Conservation (phyloP, 2,329 filamentous ascomycete species). For the Lithohypha guttulata region DNA sequence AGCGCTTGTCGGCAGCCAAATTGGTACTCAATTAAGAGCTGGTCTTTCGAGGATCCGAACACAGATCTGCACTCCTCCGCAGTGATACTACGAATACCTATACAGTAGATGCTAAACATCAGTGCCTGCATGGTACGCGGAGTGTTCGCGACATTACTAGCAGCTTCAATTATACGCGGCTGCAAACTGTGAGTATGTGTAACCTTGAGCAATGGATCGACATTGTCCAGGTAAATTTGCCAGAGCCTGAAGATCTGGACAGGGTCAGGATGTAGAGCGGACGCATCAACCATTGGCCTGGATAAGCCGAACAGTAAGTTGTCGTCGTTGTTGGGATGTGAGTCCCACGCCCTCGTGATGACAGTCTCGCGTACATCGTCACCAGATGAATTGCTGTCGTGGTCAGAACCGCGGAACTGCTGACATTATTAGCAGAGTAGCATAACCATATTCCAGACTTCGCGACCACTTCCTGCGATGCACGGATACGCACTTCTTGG, state of each 20-base stretch:
- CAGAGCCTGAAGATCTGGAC: slow-evolving; percentile 45
- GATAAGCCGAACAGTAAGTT: slow-evolving; percentile 44
- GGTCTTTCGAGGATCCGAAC: slow-evolving; percentile 30
- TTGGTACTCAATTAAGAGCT: slow-evolving; percentile 34
- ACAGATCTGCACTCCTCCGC: slow-evolving; percentile 41
- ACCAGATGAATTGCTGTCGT: slow-evolving; percentile 26
- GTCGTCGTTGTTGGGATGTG: slow-evolving; percentile 33
- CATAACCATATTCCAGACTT: neutral
- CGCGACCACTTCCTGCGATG: too few species aligned
- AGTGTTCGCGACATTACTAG: slow-evolving; percentile 44
- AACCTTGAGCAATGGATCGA: slow-evolving; percentile 58
- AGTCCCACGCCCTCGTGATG: slow-evolving; percentile 39
- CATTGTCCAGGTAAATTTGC: slow-evolving; percentile 60
- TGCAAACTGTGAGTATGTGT: slow-evolving; percentile 58
- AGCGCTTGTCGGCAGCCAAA: slow-evolving; percentile 39
- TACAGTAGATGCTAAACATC: slow-evolving; percentile 58
- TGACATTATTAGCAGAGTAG: slow-evolving; percentile 19
- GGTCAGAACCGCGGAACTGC: slow-evolving; percentile 22
- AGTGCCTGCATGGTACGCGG: slow-evolving; percentile 51
- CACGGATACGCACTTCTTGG: slow-evolving; percentile 28
- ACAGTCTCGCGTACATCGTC: slow-evolving; percentile 28
- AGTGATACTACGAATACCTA: slow-evolving; percentile 46
- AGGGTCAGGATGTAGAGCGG: slow-evolving; percentile 49
- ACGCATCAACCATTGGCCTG: slow-evolving; percentile 33
- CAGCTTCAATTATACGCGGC: slow-evolving; percentile 52